Conservation (phyloP, 2,329 filamentous ascomycete genomes). For the Sarocladium kiliense region DNA sequence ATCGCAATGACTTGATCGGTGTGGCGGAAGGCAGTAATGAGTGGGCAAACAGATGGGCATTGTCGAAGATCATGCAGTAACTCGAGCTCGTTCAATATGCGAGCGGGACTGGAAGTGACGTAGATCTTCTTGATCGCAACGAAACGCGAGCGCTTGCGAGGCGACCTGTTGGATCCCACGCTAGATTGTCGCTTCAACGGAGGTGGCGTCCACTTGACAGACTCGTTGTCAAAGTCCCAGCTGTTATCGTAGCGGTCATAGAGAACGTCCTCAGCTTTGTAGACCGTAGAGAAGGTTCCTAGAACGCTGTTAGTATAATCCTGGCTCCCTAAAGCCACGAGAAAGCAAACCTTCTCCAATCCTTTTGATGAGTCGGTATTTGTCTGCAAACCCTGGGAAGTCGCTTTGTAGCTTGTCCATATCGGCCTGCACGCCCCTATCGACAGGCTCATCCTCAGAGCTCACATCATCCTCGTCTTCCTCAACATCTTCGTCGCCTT, state of each 20-base stretch:
- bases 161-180: slow-evolving; percentile 23
- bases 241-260: slow-evolving; percentile 80
- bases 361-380: slow-evolving; percentile 87
- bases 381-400: slow-evolving; percentile 77
- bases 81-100: slow-evolving; percentile 95
- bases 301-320: slow-evolving; percentile 6
- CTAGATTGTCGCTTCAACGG: slow-evolving; percentile 49
- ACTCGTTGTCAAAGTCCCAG: slow-evolving; percentile 73
- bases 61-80: slow-evolving; percentile 81
- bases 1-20: slow-evolving; percentile 94
- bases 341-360: slow-evolving; percentile 77
- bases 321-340: background rate
- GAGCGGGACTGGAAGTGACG: slow-evolving; percentile 87
- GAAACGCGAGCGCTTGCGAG: slow-evolving; percentile 54
- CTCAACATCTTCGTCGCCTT: slow-evolving; percentile 29
- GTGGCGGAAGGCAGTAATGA: slow-evolving; percentile 94
- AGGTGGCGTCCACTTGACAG: slow-evolving; percentile 65
- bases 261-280: slow-evolving; percentile 91
- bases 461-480: slow-evolving; percentile 36
- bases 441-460: slow-evolving; percentile 58
- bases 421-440: slow-evolving; percentile 70
- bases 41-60: slow-evolving; percentile 81
- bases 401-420: slow-evolving; percentile 79
- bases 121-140: slow-evolving; percentile 99
- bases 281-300: slow-evolving; percentile 98